A percentile compares a stretch with the other conserved stretches of the same genome.
phyloP scores from a whole-genome alignment of 208 protist genomes.

The Tritrichomonas foetus region DNA sequence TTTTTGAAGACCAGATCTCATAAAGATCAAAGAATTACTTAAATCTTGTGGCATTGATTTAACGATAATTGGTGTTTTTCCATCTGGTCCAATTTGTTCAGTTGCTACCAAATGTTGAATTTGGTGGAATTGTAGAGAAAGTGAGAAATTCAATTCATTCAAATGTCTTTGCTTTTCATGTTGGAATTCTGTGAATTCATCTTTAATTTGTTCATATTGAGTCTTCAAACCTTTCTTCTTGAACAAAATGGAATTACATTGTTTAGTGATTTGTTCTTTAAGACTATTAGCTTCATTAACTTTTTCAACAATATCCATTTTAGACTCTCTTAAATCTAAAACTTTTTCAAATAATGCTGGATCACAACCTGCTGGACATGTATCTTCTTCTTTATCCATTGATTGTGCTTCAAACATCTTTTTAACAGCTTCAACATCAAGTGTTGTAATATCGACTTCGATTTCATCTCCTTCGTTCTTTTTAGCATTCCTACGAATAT shows the following conservation, averaged over 20 bases:
- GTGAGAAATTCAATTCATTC: conserved; percentile 80
- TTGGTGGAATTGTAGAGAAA: conserved; percentile 56
- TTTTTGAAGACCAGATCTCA: neutral
- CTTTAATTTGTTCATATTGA: conserved; percentile 60
- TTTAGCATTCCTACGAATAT: conserved; percentile 61
- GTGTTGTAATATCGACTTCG: conserved; percentile 42
- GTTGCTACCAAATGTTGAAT: conserved; percentile 40
- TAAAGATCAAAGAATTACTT: conserved; percentile 48
- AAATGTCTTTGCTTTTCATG: conserved; percentile 80
- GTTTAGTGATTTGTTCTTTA: conserved; percentile 63
- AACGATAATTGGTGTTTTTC: neutral
- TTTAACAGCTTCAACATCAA: conserved; percentile 45
- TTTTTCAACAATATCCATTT: conserved; percentile 76
- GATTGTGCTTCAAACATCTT: conserved; percentile 48
- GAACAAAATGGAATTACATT: conserved; percentile 63
- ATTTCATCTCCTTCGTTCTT: conserved; percentile 71
- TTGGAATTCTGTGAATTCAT: conserved; percentile 74
- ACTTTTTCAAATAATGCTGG: conserved; percentile 71
- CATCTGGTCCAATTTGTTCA: neutral
- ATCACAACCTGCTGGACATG: conserved; percentile 71
- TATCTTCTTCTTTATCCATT: conserved; percentile 56
- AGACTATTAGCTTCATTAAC: conserved; percentile 67
- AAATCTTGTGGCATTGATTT: conserved; percentile 49
- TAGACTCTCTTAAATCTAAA: conserved; percentile 71
- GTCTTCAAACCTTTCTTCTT: conserved; percentile 63